phyloP scores from a whole-genome alignment of 805 yeast genomes.

The Hanseniaspora lindneri region DNA sequence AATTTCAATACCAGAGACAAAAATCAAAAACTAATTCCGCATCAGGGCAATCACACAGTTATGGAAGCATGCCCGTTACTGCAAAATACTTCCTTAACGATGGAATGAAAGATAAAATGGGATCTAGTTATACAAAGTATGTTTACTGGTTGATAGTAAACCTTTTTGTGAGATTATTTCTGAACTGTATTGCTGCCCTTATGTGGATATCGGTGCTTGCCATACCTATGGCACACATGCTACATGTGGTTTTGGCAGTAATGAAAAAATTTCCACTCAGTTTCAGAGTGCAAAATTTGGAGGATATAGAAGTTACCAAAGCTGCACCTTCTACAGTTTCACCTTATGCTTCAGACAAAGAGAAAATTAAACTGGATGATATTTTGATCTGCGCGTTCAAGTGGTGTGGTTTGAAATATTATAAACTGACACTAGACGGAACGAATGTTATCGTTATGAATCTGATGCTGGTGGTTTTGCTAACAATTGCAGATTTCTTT shows the following conservation, averaged over 20 bases:
- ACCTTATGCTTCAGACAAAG: constrained; percentile 21
- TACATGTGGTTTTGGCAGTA: constrained; percentile 3
- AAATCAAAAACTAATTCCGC: background rate
- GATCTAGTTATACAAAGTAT: background rate
- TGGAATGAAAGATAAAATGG: background rate
- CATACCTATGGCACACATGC: constrained; percentile 13
- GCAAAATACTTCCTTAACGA: constrained; percentile 10
- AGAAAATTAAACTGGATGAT: constrained; percentile 30
- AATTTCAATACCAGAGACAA: background rate
- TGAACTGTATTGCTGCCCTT: background rate
- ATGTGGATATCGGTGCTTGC: constrained; percentile 11
- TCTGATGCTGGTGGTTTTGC: constrained; percentile 61
- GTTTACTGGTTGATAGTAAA: constrained; percentile 2
- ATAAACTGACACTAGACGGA: constrained; percentile 92
- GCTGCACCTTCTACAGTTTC: background rate
- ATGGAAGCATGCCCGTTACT: background rate
- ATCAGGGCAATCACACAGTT: constrained; percentile 10
- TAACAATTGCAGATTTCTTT: constrained; percentile 71
- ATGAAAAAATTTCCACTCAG: constrained; percentile 11
- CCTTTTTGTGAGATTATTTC: background rate
- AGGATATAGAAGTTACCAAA: constrained; percentile 13
- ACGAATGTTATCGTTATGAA: constrained; percentile 88
- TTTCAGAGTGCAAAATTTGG: background rate
- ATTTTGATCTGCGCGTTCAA: constrained; percentile 82
- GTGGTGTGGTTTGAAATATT: constrained; percentile 83